Percentiles rank a stretch among this genome's conserved stretches.
phyloP scores from a whole-genome alignment of 345 rosid genomes.

The Gynandropsis gynandra region DNA sequence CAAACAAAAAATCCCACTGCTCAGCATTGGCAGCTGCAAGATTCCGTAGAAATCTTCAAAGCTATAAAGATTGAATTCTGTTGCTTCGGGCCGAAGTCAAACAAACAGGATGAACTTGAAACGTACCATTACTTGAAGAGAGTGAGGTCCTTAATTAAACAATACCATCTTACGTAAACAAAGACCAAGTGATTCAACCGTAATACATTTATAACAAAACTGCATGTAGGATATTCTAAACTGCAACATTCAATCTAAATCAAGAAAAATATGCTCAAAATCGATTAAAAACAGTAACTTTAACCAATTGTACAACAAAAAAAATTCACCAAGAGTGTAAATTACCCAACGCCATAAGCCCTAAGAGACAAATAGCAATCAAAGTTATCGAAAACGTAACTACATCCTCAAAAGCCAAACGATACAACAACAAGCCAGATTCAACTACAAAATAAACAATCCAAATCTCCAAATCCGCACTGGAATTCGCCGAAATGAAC shows the following conservation, averaged over 20 bases:
- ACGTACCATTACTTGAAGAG: slow-evolving; percentile 16
- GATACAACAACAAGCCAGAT: slow-evolving; percentile 8
- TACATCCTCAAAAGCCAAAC: slow-evolving; percentile 1
- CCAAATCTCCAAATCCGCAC: slow-evolving; percentile 12
- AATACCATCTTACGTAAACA: background rate
- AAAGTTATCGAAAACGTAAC: slow-evolving; percentile 1
- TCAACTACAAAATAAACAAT: background rate
- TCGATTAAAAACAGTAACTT: too few species aligned
- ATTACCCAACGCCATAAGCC: background rate
- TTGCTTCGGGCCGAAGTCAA: background rate
- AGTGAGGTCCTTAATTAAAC: background rate
- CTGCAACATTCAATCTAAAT: background rate
- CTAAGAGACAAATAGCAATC: background rate
- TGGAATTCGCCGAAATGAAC: background rate
- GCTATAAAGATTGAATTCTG: background rate
- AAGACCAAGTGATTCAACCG: too few species aligned
- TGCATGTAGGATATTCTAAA: too few species aligned
- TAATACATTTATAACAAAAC: too few species aligned
- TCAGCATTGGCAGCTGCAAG: background rate
- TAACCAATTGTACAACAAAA: background rate
- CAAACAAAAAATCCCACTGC: slow-evolving; percentile 4
- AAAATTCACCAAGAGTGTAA: background rate
- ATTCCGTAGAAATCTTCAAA: slow-evolving; percentile 2
- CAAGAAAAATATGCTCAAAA: background rate
- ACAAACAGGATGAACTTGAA: background rate